These are phyloP conservation scores for Diaporthe citrichinensis DNA, from an alignment of 2,329 filamentous ascomycete genomes.

Conservation along the genomic window DNA sequence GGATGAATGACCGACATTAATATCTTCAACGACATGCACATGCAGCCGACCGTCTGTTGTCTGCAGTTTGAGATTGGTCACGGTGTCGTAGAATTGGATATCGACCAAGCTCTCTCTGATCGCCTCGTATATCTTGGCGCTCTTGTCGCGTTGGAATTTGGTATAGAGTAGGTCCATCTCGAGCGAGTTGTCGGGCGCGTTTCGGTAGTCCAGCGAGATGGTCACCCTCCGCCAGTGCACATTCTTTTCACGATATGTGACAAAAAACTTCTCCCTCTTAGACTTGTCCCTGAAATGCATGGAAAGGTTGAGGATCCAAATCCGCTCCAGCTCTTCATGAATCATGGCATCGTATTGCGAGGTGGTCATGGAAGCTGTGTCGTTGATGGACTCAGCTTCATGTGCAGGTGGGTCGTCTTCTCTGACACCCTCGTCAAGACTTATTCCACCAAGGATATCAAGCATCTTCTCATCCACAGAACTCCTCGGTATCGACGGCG, in stretches of 20 bases:
- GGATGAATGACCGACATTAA: constrained; percentile 70
- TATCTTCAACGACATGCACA: constrained; percentile 97
- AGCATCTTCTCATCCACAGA: constrained; percentile 52
- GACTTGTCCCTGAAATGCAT: constrained; percentile 98
- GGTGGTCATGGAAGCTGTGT: constrained; percentile 64
- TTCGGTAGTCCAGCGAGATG: constrained; percentile 92
- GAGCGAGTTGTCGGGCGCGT: constrained; percentile 83
- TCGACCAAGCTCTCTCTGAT: constrained; percentile 93
- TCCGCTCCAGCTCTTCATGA: constrained; percentile 85
- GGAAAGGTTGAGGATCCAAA: constrained; percentile 97
- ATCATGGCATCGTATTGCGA: constrained; percentile 75
- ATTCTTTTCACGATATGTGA: constrained; percentile 89
- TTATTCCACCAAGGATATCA: constrained; percentile 45
- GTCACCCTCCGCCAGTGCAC: constrained; percentile 89
- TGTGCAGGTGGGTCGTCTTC: constrained; percentile 43
- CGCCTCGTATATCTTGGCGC: constrained; percentile 91
- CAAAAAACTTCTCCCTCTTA: constrained; percentile 96
- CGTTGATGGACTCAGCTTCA: constrained; percentile 53
- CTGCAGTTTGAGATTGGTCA: constrained; percentile 95
- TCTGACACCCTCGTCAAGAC: constrained; percentile 42
- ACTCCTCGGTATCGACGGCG: constrained; percentile 49
- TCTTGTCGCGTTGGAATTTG: constrained; percentile 92
- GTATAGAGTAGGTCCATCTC: constrained; percentile 85
- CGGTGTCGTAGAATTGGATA: constrained; percentile 95
- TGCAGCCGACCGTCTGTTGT: constrained; percentile 90